Percentiles rank a stretch among this genome's conserved stretches.
Conservation (phyloP, 345 rosid species). For the Sonneratia caseolaris region DNA sequence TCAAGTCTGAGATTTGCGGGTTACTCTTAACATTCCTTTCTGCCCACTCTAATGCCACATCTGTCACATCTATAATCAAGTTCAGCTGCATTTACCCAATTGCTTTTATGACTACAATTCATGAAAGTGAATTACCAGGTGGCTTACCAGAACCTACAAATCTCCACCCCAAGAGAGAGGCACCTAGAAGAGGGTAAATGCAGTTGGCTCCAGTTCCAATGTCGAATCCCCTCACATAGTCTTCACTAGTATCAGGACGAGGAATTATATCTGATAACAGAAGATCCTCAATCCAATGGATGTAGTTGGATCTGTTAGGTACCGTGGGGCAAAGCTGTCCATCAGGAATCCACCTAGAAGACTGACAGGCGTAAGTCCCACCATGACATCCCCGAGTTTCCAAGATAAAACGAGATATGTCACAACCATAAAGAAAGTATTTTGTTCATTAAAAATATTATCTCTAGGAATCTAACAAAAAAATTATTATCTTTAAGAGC, state of each 20-base stretch:
- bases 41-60: conserved; percentile 86
- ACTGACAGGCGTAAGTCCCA: neutral
- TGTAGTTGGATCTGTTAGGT: conserved; percentile 82
- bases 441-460: neutral
- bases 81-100: conserved; percentile 7
- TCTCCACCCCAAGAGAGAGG: conserved; percentile 72
- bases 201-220: conserved; percentile 94
- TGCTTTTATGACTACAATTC: neutral
- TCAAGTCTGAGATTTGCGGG: conserved; percentile 50
- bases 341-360: conserved; percentile 87
- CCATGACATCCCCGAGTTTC: neutral
- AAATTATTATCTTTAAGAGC: neutral
- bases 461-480: neutral
- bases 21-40: conserved; percentile 63
- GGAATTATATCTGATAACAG: conserved; percentile 53
- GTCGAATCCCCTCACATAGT: conserved; percentile 70
- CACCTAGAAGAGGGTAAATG: conserved; percentile 90
- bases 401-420: neutral
- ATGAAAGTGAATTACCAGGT: neutral
- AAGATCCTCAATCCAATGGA: conserved; percentile 91
- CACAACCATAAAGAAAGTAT: neutral
- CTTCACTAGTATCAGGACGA: conserved; percentile 12
- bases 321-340: conserved; percentile 95
- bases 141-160: conserved; percentile 71
- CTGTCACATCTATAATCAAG: conserved; percentile 58